phyloP scores from a whole-genome alignment of 2,329 filamentous ascomycete genomes.

The Exophiala bonariae region DNA sequence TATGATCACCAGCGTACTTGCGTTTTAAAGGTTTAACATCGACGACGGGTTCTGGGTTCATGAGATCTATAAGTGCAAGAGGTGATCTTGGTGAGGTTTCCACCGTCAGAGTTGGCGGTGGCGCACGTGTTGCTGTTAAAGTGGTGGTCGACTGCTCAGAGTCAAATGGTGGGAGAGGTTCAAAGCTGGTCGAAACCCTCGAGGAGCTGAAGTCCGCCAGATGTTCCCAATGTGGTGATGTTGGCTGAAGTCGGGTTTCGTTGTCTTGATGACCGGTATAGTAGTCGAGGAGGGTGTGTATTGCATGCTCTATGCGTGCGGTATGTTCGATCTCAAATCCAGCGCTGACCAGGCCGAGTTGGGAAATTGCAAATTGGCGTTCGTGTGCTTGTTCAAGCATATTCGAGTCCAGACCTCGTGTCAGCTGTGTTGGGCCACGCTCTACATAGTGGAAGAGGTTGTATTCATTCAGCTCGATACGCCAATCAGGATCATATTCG shows the following conservation, averaged over 20 bases:
- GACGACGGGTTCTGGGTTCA: no score
- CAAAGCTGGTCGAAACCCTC: neutral
- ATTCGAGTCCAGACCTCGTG: conserved; percentile 15
- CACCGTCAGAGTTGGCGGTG: neutral
- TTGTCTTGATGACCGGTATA: conserved; percentile 6
- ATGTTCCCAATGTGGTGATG: conserved; percentile 8
- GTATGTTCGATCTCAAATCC: conserved; percentile 20
- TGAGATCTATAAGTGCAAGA: no score
- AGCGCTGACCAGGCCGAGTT: conserved; percentile 13
- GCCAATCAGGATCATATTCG: conserved; percentile 13
- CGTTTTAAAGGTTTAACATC: no score
- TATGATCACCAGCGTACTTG: no score
- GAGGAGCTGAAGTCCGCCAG: conserved; percentile 2
- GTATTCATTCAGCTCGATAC: conserved; percentile 19
- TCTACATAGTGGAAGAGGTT: conserved; percentile 17
- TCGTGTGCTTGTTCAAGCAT: conserved; percentile 25
- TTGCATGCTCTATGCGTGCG: conserved; percentile 5
- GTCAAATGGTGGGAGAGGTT: conserved; percentile 3
- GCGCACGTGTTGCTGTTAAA: neutral
- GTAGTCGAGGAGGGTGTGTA: neutral
- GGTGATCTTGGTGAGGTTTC: no score
- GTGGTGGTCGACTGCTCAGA: no score
- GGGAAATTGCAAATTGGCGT: conserved; percentile 23
- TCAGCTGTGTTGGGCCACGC: conserved; percentile 15
- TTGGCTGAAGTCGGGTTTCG: conserved; percentile 4